Evolutionary conservation across 345 rosid genomes (phyloP).

Genomic region (Sapria himalayana): DNA sequence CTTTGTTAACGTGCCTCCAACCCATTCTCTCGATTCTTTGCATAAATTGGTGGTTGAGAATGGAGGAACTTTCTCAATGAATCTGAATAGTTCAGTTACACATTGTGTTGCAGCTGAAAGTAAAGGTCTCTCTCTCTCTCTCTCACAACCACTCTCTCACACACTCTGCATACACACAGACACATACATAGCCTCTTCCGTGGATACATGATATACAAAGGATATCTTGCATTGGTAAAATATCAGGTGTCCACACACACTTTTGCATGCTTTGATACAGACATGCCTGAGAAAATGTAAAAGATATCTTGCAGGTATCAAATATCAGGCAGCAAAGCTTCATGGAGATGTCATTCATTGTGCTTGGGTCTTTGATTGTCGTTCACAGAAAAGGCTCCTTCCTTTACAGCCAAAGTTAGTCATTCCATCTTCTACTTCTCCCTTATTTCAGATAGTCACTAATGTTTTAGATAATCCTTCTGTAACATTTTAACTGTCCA

Average conservation of each 20-base stretch:
- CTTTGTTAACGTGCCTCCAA: conserved; percentile 56
- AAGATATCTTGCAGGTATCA: conserved; percentile 33
- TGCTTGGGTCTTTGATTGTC: conserved; percentile 79
- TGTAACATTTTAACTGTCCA: neutral
- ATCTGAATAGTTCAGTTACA: conserved; percentile 66
- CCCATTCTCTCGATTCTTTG: conserved; percentile 38
- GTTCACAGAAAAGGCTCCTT: conserved; percentile 52
- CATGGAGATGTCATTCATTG: conserved; percentile 61
- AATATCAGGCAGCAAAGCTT: conserved; percentile 73
- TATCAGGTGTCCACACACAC: too few species aligned
- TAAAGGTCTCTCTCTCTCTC: conserved; percentile 41
- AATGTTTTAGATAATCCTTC: neutral
- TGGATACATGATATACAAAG: too few species aligned
- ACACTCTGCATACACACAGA: neutral
- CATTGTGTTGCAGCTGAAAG: conserved; percentile 86
- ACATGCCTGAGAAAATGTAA: too few species aligned
- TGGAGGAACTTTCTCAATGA: conserved; percentile 91
- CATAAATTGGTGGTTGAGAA: conserved; percentile 83
- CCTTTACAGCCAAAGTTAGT: conserved; percentile 77
- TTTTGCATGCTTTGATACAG: too few species aligned
- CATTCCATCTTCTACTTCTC: conserved; percentile 5
- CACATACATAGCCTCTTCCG: neutral
- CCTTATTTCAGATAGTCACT: neutral
- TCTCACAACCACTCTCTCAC: conserved; percentile 7
- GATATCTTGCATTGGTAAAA: too few species aligned